phyloP scores from a whole-genome alignment of 1,284 basidiomycete genomes.

The Melanopsichium pennsylvanicum region DNA sequence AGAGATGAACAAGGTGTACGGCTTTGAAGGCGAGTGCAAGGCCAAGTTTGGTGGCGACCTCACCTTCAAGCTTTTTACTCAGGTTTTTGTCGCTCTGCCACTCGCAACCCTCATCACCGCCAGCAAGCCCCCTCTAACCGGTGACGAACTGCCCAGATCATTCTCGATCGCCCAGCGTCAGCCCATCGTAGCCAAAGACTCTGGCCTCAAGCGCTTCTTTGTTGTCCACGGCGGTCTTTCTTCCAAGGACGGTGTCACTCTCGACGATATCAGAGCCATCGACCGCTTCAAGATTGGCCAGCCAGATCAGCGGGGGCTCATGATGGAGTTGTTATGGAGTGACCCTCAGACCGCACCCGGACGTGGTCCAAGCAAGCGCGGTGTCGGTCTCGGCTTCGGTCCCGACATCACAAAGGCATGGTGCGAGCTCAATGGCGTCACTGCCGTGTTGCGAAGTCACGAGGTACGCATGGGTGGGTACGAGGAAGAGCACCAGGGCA shows the following conservation, averaged over 20 bases:
- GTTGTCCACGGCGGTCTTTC: conserved; percentile 92
- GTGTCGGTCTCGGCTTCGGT: conserved; percentile 93
- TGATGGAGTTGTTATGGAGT: conserved; percentile 77
- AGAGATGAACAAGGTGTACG: conserved; percentile 74
- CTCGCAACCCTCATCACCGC: conserved; percentile 85
- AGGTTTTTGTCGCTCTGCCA: conserved; percentile 69
- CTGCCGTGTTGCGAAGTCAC: conserved; percentile 91
- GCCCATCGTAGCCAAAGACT: conserved; percentile 79
- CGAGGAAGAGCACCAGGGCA: conserved; percentile 84
- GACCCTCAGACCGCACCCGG: conserved; percentile 90
- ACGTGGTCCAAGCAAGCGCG: conserved; percentile 95
- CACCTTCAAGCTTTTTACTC: conserved; percentile 63
- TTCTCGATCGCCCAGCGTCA: conserved; percentile 54
- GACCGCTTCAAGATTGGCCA: conserved; percentile 81
- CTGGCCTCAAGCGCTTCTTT: conserved; percentile 83
- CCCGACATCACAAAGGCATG: conserved; percentile 73
- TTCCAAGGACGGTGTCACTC: conserved; percentile 88
- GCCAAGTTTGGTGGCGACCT: conserved; percentile 62
- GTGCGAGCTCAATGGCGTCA: conserved; percentile 86
- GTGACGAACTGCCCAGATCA: conserved; percentile 43
- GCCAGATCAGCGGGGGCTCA: conserved; percentile 92
- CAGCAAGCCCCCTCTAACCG: conserved; percentile 71
- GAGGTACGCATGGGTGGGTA: conserved; percentile 92
- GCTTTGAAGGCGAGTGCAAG: conserved; percentile 95
- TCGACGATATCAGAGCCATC: conserved; percentile 90